A percentile compares a stretch with the other conserved stretches of the same genome.
phyloP scores from a whole-genome alignment of 495 filamentous ascomycete genomes.

The Rhypophila decipiens region DNA sequence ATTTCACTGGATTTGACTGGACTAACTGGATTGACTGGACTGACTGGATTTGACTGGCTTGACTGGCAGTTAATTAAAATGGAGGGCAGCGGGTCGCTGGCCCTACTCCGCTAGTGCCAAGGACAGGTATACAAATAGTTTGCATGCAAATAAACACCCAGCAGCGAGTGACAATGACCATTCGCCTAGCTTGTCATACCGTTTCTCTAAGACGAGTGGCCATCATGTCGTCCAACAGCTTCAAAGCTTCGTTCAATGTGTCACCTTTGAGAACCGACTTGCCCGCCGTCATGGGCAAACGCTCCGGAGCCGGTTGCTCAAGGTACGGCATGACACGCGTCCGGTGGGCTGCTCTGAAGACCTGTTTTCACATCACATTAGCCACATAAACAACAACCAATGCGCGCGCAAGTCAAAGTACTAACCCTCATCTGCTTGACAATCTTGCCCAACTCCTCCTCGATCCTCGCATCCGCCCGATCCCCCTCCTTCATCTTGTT shows the following conservation, averaged over 20 bases:
- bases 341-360: conserved; percentile 33
- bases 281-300: conserved; percentile 39
- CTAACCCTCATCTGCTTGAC: conserved; percentile 31
- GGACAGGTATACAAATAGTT: too few species aligned
- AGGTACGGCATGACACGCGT: conserved; percentile 31
- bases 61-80: too few species aligned
- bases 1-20: too few species aligned
- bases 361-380: conserved; percentile 2
- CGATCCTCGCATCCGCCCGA: conserved; percentile 18
- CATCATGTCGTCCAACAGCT: conserved; percentile 19
- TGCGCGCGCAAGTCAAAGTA: neutral
- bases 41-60: too few species aligned
- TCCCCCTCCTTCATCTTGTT: conserved; percentile 15
- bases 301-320: conserved; percentile 32
- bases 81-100: too few species aligned
- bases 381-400: conserved; percentile 1
- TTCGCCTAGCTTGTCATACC: too few species aligned
- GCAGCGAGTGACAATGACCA: too few species aligned
- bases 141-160: too few species aligned
- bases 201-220: conserved; percentile 11
- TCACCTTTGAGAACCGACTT: conserved; percentile 30
- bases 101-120: too few species aligned
- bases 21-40: too few species aligned
- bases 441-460: conserved; percentile 25
- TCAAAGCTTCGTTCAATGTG: conserved; percentile 9